Base-by-base conservation (phyloP, 2,329 filamentous ascomycete species). In the Aspergillus proliferans region DNA sequence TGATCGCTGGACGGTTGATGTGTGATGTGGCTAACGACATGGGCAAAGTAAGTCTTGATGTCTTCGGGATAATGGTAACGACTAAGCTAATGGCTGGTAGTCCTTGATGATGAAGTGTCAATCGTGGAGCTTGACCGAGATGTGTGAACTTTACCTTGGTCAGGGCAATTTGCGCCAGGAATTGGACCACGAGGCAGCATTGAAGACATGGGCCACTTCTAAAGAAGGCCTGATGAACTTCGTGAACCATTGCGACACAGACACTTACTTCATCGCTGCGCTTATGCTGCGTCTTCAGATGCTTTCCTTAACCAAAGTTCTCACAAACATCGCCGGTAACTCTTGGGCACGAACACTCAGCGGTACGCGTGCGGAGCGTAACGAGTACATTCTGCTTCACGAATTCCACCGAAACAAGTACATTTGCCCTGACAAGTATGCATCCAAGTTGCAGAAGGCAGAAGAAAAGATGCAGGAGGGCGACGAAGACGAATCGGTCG, bases 371-470 rank as follows among this genome's bases (percentile, higher is more conserved):
- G 93, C 93, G 7, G 93, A 98, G 74, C 87, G 93, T 33, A 98
- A 98, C 71, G 93, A 98, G 72, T 98, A 95, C 78, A 98, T 98
- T 88, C 65, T 98, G 65, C 81, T 98, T 4, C 93, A 98, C 60
- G 92, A 97, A 63, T 98, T 98, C 65, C 82, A 96, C 67, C 85
- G 87, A 54, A 96, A 93, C 71, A 97, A 96, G 70, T 98, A 95
- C 66, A 96, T 98, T 52, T 96, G 90, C 65, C 93, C 93, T 0
- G 94, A 98, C 73, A 98, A 98, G 72, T 84, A 89, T 57, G 85
- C 79, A 42, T 89, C 88, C 61, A 90, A 85, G 58, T 87, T 88
- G 51, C 79, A 82, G 44, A 87, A 86, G 61, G 72, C 73, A 14
- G 86, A 89, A 48, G 88, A 91, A 46, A 86, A 89, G 52, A 76